Conservation (phyloP, 164 flowering plant species). For the Echeveria elegans region DNA sequence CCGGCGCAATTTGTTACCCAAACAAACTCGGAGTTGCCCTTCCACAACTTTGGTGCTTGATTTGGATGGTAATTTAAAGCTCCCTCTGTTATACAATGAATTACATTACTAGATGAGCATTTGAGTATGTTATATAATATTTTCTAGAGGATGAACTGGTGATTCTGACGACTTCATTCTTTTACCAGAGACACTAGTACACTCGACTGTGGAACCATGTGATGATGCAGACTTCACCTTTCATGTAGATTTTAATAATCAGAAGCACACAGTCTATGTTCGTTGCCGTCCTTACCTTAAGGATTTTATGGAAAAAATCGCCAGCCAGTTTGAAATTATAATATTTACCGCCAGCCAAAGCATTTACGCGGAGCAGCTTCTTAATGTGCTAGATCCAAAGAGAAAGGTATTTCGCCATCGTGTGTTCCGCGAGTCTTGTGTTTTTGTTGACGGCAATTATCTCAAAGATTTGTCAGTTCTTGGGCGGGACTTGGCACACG, state of each 20-base stretch:
- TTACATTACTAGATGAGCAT: too few relatives aligned
- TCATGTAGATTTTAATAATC: constrained; percentile 65
- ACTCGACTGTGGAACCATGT: too few relatives aligned
- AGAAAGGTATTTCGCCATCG: constrained; percentile 85
- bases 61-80: constrained; percentile 88
- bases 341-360: constrained; percentile 98
- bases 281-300: constrained; percentile 80
- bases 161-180: background rate
- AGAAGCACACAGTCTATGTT: constrained; percentile 79
- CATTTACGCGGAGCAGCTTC: constrained; percentile 95
- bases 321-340: constrained; percentile 76
- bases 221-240: constrained; percentile 91
- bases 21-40: constrained; percentile 95
- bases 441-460: constrained; percentile 82
- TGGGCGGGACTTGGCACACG: constrained; percentile 87
- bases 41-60: constrained; percentile 88
- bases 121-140: too few relatives aligned
- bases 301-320: constrained; percentile 76
- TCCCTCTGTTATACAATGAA: too few relatives aligned
- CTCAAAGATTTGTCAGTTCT: constrained; percentile 95
- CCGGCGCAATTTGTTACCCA: constrained; percentile 76
- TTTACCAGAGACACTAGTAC: constrained; percentile 86
- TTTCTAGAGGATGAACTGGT: too few relatives aligned
- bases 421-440: constrained; percentile 87
- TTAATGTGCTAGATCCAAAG: constrained; percentile 86